phyloP scores from a whole-genome alignment of 331 rosid genomes.

The Acacia pycnantha region DNA sequence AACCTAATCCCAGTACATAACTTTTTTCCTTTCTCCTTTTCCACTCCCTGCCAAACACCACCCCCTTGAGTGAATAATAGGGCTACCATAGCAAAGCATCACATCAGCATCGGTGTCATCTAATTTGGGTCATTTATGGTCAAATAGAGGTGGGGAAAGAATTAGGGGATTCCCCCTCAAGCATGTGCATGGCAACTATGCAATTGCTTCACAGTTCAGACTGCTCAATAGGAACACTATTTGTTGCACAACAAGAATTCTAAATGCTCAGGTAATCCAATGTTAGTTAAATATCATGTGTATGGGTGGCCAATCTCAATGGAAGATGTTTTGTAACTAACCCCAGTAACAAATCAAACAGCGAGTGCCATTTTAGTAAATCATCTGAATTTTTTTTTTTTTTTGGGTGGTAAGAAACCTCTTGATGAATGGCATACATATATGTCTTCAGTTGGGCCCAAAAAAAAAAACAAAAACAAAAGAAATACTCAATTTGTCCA shows the following conservation, averaged over 20 bases:
- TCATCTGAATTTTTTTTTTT: neutral
- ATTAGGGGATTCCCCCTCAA: neutral
- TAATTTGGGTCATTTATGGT: neutral
- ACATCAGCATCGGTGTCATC: neutral
- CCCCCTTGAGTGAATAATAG: neutral
- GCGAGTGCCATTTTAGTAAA: neutral
- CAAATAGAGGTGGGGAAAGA: neutral
- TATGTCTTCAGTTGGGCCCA: neutral
- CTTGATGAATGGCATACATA: neutral
- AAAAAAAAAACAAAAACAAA: neutral
- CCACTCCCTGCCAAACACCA: conserved; percentile 3
- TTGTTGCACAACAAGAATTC: neutral
- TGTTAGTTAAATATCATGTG: neutral
- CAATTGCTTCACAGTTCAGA: neutral
- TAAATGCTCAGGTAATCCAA: neutral
- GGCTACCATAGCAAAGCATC: neutral
- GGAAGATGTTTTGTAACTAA: neutral
- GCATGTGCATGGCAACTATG: neutral
- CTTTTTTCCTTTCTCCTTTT: neutral
- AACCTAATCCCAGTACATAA: neutral
- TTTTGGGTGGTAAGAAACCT: neutral
- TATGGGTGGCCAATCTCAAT: neutral
- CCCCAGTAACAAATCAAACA: neutral
- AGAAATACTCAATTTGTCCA: neutral
- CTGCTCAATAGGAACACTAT: neutral